Conservation (phyloP, 352 stramenopile genomes). For the Pythium brassicae region DNA sequence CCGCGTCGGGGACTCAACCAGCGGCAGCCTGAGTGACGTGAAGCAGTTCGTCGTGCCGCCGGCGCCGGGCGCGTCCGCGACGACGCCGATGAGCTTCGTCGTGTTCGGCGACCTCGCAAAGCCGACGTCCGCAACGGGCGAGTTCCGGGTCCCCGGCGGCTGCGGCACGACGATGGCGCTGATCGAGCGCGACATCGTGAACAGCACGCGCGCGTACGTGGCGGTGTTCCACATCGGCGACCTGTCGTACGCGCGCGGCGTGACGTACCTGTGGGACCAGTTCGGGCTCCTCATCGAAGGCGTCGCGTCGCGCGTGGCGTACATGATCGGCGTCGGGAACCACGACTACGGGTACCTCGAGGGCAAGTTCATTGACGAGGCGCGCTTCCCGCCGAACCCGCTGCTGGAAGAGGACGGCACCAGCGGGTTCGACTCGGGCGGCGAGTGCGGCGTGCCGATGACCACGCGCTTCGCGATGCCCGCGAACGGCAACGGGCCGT, state of each 20-base stretch:
- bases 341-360: constrained; percentile 52
- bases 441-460: constrained; percentile 85
- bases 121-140: constrained; percentile 6
- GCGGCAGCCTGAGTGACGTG: constrained; percentile 1
- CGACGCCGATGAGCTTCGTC: constrained; percentile 31
- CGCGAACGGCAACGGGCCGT: constrained; percentile 43
- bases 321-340: constrained; percentile 70
- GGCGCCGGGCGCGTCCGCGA: background rate
- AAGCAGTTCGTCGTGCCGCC: constrained; percentile 17
- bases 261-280: constrained; percentile 83
- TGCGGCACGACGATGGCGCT: constrained; percentile 13
- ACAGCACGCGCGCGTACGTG: constrained; percentile 28
- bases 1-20: constrained; percentile 11
- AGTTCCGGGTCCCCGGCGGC: constrained; percentile 12
- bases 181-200: constrained; percentile 14
- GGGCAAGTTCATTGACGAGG: constrained; percentile 18
- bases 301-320: constrained; percentile 62
- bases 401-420: constrained; percentile 28
- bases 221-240: constrained; percentile 85
- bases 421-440: constrained; percentile 51
- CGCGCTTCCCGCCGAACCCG: constrained; percentile 23
- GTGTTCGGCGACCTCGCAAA: constrained; percentile 52
- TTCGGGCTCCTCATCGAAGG: constrained; percentile 79
- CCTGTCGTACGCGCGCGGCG: constrained; percentile 61
- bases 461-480: constrained; percentile 77